Conservation (phyloP, 148 eudicot genomes). For the Nyssa sinensis region DNA sequence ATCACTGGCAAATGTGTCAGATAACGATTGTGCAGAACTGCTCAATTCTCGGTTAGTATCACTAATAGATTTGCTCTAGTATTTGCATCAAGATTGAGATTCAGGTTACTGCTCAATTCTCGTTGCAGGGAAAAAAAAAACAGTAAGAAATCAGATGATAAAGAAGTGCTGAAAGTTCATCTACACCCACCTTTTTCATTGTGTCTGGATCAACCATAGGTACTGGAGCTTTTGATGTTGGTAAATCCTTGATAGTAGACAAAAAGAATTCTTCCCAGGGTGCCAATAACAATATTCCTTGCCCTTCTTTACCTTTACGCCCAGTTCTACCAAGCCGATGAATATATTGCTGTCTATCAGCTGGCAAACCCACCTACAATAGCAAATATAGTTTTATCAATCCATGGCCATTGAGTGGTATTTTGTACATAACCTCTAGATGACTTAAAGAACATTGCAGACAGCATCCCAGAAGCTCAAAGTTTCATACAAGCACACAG, state of each 20-base stretch:
- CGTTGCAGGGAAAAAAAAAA: neutral
- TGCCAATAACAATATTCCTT: conserved; percentile 77
- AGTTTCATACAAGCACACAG: no score
- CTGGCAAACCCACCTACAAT: conserved; percentile 75
- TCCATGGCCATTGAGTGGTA: neutral
- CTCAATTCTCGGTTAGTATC: no score
- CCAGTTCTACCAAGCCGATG: conserved; percentile 99
- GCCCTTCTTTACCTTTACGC: conserved; percentile 95
- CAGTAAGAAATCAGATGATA: neutral
- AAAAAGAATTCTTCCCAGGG: conserved; percentile 89
- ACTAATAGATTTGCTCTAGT: no score
- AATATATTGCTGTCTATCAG: conserved; percentile 87
- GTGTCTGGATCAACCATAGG: conserved; percentile 70
- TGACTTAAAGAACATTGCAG: neutral
- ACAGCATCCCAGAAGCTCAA: neutral
- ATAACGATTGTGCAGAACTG: neutral
- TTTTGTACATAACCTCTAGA: neutral
- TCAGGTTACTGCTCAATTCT: neutral
- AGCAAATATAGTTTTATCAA: neutral
- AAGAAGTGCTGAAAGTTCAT: neutral
- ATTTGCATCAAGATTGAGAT: no score
- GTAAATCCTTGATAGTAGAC: conserved; percentile 68
- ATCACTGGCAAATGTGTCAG: neutral
- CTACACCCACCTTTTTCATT: conserved; percentile 53
- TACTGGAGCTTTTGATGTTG: conserved; percentile 51